phyloP scores from a whole-genome alignment of 129 eudicot species.

The carrot (Daucus carota) region DH1_v3.0 NC_030384.2:17537501-17538000 shows the following conservation, averaged over 20 bases:
- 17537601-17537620: neutral
- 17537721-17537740: neutral
- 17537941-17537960: neutral
- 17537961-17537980: neutral
- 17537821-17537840: neutral
- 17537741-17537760: too few relatives aligned
- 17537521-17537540: conserved; percentile 2
- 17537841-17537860: neutral
- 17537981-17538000: neutral
- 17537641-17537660: neutral
- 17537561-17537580: too few relatives aligned
- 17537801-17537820: neutral
- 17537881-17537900: neutral
- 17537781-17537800: too few relatives aligned
- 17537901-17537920: neutral
- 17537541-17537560: neutral
- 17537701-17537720: neutral
- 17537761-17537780: too few relatives aligned
- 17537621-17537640: neutral
- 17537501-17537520: conserved; percentile 4
- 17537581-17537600: neutral
- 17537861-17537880: neutral
- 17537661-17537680: neutral
- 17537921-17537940: neutral
- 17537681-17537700: neutral